Percentiles rank a stretch among this genome's conserved stretches.
Conservation (phyloP, 176 grass and related monocot genomes). For the Oryza glaberrima region DNA sequence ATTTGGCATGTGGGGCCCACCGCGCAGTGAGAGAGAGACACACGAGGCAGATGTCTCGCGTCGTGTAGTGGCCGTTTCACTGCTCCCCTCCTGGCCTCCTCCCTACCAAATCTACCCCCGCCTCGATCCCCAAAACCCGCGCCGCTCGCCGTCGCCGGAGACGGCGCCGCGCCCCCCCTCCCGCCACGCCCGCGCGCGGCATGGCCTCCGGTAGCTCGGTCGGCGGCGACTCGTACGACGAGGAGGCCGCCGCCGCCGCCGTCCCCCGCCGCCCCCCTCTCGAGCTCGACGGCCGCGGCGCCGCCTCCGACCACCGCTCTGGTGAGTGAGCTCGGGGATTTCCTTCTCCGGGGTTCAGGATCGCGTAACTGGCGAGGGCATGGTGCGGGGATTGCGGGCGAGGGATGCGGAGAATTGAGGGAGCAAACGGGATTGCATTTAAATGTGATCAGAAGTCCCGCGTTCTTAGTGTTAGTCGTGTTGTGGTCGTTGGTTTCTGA, state of each 20-base stretch:
- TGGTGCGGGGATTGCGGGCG: too few relatives aligned
- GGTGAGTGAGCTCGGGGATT: slow-evolving; percentile 48
- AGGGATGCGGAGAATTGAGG: too few relatives aligned
- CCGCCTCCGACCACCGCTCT: slow-evolving; percentile 38
- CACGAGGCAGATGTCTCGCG: background rate
- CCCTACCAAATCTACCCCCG: slow-evolving; percentile 26
- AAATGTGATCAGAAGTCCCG: too few relatives aligned
- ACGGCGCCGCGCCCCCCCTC: background rate
- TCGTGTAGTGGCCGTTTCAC: slow-evolving; percentile 6
- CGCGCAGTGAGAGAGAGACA: background rate
- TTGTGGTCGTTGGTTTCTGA: background rate
- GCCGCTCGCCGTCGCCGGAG: slow-evolving; percentile 29
- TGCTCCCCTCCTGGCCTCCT: background rate
- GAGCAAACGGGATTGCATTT: background rate
- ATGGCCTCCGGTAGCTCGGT: slow-evolving; percentile 37
- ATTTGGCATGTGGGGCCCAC: background rate
- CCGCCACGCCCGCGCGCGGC: background rate
- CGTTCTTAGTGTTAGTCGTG: background rate
- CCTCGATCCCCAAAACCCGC: background rate
- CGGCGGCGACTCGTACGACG: slow-evolving; percentile 54
- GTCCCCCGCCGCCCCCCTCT: slow-evolving; percentile 36
- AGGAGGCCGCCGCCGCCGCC: slow-evolving; percentile 59
- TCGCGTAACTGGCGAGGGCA: background rate
- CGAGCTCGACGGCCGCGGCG: slow-evolving; percentile 55
- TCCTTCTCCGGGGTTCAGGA: background rate